Evolutionary conservation across 768 basidiomycete genomes (phyloP), one percentile per base, ranked within the genome.

Genomic region (Russula earlei): DNA sequence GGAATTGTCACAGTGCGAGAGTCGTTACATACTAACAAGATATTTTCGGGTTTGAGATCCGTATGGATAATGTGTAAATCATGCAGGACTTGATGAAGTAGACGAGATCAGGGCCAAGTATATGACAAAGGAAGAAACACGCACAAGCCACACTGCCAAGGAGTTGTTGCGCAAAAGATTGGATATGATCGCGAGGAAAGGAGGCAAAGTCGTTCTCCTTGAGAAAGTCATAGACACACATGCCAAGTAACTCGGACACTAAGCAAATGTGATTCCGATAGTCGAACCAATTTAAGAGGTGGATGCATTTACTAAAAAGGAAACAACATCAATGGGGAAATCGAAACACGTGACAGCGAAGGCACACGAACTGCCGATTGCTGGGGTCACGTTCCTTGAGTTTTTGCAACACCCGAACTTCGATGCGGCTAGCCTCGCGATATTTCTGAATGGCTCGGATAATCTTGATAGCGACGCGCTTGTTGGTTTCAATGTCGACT

Each of bases 391-490:
- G 79, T 69, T 88, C 84, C 67, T 87, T 90, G 63, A 98, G 83
- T 67, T 86, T 86, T 70, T 93, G 84, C 44, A 99, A 78, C 19
- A 99, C 96, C 50, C 93, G 83, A 64, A 98, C 85, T 72, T 99
- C 96, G 58, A 98, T 98, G 75, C 91, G 95, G 70, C 91, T 93
- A 12, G 96, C 96, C 71, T 99, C 96, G 44, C 96, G 88, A 67
- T 98, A 99, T 73, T 98, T 99, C 49, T 91, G 95, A 49, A 99
- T 95, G 49, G 93, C 92, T 47, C 96, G 84, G 64, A 99, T 99
- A 57, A 99, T 94, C 78, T 99, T 99, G 75, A 99, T 92, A 49
- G 96, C 96, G 31, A 97, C 94, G 65, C 82, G 75, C 63, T 75
- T 77, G 58, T 85, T 80, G 25, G 80, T 85, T 61, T 83, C 77